Evolutionary conservation across 371 early-diverging fungal species (phyloP).

Genomic region (Mucor velutinosus): DNA sequence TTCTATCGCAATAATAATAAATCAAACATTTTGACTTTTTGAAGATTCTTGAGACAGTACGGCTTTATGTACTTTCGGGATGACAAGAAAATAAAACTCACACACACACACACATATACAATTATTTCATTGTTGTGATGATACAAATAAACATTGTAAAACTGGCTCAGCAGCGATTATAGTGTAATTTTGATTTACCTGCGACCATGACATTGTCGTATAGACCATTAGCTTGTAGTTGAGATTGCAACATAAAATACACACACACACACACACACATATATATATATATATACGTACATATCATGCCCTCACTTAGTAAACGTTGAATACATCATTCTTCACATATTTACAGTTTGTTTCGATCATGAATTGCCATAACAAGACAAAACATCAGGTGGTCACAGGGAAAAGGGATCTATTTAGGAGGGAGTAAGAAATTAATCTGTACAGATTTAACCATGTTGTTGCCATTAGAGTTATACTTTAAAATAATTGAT

Average conservation of each 20-base stretch:
- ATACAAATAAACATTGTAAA: background rate
- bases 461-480: conserved; percentile 6
- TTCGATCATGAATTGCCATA: background rate
- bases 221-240: background rate
- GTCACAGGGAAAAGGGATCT: background rate
- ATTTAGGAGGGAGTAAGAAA: background rate
- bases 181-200: background rate
- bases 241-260: background rate
- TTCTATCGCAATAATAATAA: background rate
- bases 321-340: background rate
- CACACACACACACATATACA: background rate
- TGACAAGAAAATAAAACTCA: background rate
- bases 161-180: background rate
- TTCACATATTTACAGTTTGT: background rate
- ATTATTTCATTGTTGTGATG: background rate
- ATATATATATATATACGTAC: no score
- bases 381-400: background rate
- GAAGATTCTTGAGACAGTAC: background rate
- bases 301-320: background rate
- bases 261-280: background rate
- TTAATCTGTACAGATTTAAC: background rate
- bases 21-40: background rate
- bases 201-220: background rate
- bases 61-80: background rate
- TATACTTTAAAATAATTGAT: conserved; percentile 2